Base-by-base conservation (phyloP, 2,329 filamentous ascomycete species). In the Aspergillus transmontanensis region DNA sequence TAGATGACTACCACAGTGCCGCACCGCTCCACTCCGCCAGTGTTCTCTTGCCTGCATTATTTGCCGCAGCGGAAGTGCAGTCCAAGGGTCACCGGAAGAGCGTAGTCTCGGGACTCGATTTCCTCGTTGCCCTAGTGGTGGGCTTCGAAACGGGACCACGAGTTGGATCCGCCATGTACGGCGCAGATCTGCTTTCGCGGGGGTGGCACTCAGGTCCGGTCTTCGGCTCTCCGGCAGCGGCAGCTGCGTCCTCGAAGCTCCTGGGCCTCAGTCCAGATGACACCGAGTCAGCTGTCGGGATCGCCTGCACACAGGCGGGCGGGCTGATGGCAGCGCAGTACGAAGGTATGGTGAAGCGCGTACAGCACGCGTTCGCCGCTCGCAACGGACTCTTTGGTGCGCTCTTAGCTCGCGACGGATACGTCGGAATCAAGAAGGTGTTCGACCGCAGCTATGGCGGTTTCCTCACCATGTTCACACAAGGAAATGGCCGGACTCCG, bases 341-440 rank as follows among this genome's bases (percentile, higher is more conserved):
- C 60, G 81, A 78, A 51, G 75, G 76, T n/a, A 75, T 78, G 62
- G 74, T 78, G 0, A 83, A 83, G 68, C 76, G 79, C 2, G 79
- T 82, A 76, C 80, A 83, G 65, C 81, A 83, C 62, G 80, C 75
- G 6, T 83, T 83, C 64, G 79, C 80, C 0, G 75, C 80, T 6
- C 75, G 80, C 7, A 82, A 78, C 61, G 80, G 80, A 1, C 72
- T 83, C 0, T 73, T 82, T 19, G 78, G 70, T 0, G 75, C 79
- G 0, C 59, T 82, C 2, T 64, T 83, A 34, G 78, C 78, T 1
- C 67, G 71, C 30, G 69, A 69, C 0, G 77, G 75, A 2, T 83
- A 83, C 62, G 68, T 72, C 1, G 81, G 80, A 0, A 82, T 82
- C 65, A 76, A 54, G 11, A 14, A 21, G 1, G 51, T 54, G 1